Evolutionary conservation across 176 grass and related monocot species (phyloP).

Genomic region (Eragrostis nindensis): DNA sequence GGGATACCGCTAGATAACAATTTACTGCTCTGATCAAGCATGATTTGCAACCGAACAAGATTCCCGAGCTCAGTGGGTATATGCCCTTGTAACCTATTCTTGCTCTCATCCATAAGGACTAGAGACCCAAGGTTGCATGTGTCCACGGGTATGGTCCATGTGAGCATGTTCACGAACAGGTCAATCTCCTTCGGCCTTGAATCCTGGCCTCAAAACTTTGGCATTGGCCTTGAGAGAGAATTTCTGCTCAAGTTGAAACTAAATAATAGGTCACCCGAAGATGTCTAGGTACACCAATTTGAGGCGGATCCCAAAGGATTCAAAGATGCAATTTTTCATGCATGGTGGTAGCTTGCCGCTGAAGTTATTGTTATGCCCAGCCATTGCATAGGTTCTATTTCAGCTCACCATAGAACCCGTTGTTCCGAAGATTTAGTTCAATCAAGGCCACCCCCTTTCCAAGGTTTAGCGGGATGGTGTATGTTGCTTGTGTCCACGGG

Average conservation of each 20-base stretch:
- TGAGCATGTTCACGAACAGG: slow-evolving; percentile 64
- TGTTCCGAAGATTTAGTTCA: too few relatives aligned
- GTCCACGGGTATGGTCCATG: too few relatives aligned
- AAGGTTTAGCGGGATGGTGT: too few relatives aligned
- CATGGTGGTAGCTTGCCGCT: too few relatives aligned
- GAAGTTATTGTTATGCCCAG: too few relatives aligned
- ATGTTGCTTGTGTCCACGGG: too few relatives aligned
- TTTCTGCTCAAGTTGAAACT: slow-evolving; percentile 84
- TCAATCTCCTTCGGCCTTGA: slow-evolving; percentile 44
- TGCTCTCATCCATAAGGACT: slow-evolving; percentile 61
- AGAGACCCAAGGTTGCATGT: slow-evolving; percentile 43
- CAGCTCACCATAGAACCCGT: too few relatives aligned
- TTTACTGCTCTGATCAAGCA: slow-evolving; percentile 92
- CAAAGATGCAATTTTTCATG: too few relatives aligned
- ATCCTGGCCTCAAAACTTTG: slow-evolving; percentile 30
- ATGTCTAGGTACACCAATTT: too few relatives aligned
- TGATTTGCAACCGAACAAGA: slow-evolving; percentile 53
- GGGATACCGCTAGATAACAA: slow-evolving; percentile 60
- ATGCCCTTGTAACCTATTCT: slow-evolving; percentile 64
- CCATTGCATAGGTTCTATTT: too few relatives aligned
- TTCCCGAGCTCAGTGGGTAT: slow-evolving; percentile 81
- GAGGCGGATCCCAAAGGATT: too few relatives aligned
- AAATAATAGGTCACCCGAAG: slow-evolving; percentile 56
- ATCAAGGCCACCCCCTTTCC: too few relatives aligned
- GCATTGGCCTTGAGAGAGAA: slow-evolving; percentile 52